phyloP scores from a whole-genome alignment of 2,329 filamentous ascomycete genomes.

The Colletotrichum sp. region DNA sequence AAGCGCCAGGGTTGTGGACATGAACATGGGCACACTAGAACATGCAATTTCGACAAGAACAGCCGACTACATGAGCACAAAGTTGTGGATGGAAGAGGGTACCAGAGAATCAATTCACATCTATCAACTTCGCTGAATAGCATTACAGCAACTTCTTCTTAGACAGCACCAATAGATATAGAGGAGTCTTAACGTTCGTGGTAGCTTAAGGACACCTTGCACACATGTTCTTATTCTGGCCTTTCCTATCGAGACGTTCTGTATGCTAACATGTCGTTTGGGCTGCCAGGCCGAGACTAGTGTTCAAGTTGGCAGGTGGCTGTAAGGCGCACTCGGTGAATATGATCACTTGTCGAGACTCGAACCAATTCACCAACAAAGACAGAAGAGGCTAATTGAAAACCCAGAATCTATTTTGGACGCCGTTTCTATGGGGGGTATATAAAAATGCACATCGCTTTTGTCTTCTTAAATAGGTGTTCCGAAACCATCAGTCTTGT shows the following conservation, averaged over 20 bases:
- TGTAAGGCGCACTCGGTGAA: background rate
- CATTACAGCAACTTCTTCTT: background rate
- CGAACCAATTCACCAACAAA: fast-evolving
- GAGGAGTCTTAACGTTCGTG: background rate
- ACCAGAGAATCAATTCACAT: fast-evolving
- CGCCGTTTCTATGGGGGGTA: background rate
- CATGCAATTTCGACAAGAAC: background rate
- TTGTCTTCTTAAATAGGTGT: background rate
- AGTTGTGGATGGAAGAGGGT: no score
- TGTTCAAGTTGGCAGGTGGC: no score
- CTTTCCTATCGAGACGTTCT: background rate
- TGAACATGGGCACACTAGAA: background rate
- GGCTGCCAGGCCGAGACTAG: no score
- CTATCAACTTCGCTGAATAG: fast-evolving
- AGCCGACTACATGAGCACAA: fast-evolving
- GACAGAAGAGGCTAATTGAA: background rate
- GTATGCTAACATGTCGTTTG: background rate
- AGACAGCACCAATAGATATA: background rate
- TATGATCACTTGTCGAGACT: fast-evolving
- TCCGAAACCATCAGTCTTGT: background rate
- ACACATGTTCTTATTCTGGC: background rate
- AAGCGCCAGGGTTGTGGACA: background rate
- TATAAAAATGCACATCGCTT: background rate
- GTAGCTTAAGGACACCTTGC: background rate
- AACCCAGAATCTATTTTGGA: background rate